Evolutionary conservation across 345 rosid species (phyloP), one percentile per base, ranked within the genome.

Genomic region (Heritiera littoralis): DNA sequence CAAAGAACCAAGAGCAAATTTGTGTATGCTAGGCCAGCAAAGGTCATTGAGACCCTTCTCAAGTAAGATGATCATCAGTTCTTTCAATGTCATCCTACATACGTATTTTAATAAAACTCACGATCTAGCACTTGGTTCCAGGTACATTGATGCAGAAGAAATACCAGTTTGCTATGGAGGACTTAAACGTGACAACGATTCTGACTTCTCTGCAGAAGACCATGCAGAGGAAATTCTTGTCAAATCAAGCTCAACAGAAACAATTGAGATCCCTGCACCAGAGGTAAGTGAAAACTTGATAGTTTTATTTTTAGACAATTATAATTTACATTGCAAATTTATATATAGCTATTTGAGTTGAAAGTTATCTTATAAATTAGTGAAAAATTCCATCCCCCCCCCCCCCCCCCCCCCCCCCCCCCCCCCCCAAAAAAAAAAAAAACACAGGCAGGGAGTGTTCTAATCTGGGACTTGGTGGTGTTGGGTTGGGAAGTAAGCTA

Each of bases 1-100:
- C 88, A 79, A 67, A 84, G 92, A 77, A 87, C 90, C 54, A 89
- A 82, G 85, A 89, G 90, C 89, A 89, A 89, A 74, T 87, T 89
- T 71, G 86, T 84, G 1, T 83, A 86, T 64, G 86, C 90, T 14
- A 73, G 87, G 12, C 85, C 85, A 56, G 65, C 92, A 41, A 87
- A 85, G 80, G 81, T 88, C 61, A 72, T 82, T 0, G 92, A 89
- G 32, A 77, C 88, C 70, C 87, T 89, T 54, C 86, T 89, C 87
- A 89, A 83, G 92, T 89, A 75, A 81, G 89, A 52, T 52, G 6
- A 54, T 15, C 15, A 5, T 18, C 23, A 55, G 5, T 55, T 55
- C 69, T 40, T 9, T 32, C 61, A 40, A 20, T n/a, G n/a, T 0
- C 65, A 4, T 51, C 4, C 52, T 23, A 40, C 2, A n/a, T 15